Base-by-base conservation (phyloP, 805 yeast genomes). In the Yamadazyma laniorum region DNA sequence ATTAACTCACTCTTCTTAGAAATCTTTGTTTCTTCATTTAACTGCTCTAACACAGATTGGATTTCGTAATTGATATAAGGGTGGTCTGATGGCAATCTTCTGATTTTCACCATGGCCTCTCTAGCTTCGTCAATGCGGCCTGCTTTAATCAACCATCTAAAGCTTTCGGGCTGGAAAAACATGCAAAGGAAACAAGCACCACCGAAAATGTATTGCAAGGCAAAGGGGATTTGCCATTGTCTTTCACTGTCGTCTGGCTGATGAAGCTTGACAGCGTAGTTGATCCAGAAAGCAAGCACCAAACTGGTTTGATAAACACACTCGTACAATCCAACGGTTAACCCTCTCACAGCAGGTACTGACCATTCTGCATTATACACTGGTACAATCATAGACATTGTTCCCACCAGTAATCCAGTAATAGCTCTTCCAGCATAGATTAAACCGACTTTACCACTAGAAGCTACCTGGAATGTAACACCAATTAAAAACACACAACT, bases 91-190 rank as follows among this genome's bases (percentile, higher is more conserved):
- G 36, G 36, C n/a, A 37, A 28, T 13, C 15, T 37, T 49, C 67
- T 68, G 40, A 68, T 68, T 42, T 67, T 73, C 19, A 67, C 71
- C 39, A 68, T 53, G 47, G 66, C 73, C 52, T 68, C 73, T 67
- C 67, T 17, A 66, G 51, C 37, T 86, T 70, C 52, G 95, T 64
- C 25, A 82, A 63, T 47, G 67, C 72, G 11, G 80, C 55, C 47
- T 85, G 65, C 25, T 80, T 71, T 22, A 62, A 90, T 86, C 53
- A 77, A 80, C 67, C 76, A 91, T 44, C 97, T 72, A 0, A 96
- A 96, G 32, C 91, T 79, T 60, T 90, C 97, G 1, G 98, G 97
- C 18, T 91, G 63, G 47, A 80, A 69, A 34, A 74, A 55, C 61
- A 86, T 67, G 18, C 93, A 34, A 68, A 67, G 32, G 86, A 68